Base-by-base conservation (phyloP, 2,329 filamentous ascomycete genomes). In the Cryphonectria nitschkei region DNA sequence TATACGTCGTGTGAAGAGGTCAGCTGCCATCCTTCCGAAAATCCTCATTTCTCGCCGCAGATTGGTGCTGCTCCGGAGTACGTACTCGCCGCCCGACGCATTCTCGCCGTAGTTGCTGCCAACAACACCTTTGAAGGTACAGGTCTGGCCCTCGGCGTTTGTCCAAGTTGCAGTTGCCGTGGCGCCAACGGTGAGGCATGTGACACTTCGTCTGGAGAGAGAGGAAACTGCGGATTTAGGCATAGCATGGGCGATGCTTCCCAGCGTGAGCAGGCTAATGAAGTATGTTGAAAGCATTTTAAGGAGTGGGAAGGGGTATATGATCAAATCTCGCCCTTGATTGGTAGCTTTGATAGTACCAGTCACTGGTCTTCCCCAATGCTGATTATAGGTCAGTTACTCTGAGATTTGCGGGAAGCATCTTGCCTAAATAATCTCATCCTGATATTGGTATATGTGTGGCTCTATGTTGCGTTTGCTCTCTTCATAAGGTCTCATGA, bases 71-170 rank as follows among this genome's bases (percentile, higher is more conserved):
- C 43, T n/a, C 2, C 19, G 16, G 6, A 16, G 1, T 3, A 77
- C 82, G 67, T 75, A 86, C 84, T 85, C 83, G 76, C 84, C 83
- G 34, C 80, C 79, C 2, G 76, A 77, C 56, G 74, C 75, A 60
- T 84, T 84, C 0, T 76, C 75, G n/a, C 84, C 84, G 64, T 81
- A 86, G 75, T 86, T 86, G 70, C 82, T 83, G 2, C 84, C 84
- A 1, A 86, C 84, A 2, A 79, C 75, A 8, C 83, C 84, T 0
- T 76, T 80, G 74, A 81, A 86, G 0, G 78, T 81, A 72, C 84
- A 86, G 1, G 76, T 77, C 73, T 82, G 74, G 0, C 82, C 82
- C 0, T 79, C 81, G 63, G 77, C 76, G 63, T 85, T 84, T 2
- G 78, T 84, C 84, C 84, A 86, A 29, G 73, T 79, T 14, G 84